Base-by-base conservation (phyloP, 1,284 basidiomycete species). In the Sanghuangporus sanghuang region DNA sequence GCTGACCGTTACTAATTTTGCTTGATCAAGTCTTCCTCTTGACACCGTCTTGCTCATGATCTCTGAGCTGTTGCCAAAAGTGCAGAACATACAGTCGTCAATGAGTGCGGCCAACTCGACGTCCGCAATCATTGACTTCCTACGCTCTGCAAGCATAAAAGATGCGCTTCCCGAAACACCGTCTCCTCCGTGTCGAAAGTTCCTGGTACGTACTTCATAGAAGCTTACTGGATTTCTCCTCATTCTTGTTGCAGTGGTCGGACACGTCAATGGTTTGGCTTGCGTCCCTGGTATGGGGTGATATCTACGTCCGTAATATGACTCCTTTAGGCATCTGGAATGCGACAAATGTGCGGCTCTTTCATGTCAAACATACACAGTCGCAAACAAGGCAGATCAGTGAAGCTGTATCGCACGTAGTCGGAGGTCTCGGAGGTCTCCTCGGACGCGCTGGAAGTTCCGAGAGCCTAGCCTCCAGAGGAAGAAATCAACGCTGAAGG, bases 231-330 rank as follows among this genome's bases (percentile, higher is more conserved):
- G 16, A 14, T 2, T 48, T 61, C 5, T 38, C 57, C 61, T 64
- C 16, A 58, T 63, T 7, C 14, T 36, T 57, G 35, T 39, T 48
- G 12, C 64, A 94, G 91, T 96, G 93, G 93, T 90, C 93, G 4
- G 89, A 93, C 67, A 89, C 92, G 3, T 94, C 92, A 3, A 81
- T 89, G 61, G 83, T 95, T 11, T 96, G 95, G 95, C 80, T 96
- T 54, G 92, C 93, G 8, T 93, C 90, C 0, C 76, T 96, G 59
- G 86, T 95, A 40, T 97, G 95, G 93, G 95, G 95, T 50, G 93
- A 95, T 72, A 85, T 95, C 23, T 97, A 95, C 71, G 89, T 97
- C n/a, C 87, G 87, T 46, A 89, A 87, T 7, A 88, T 95, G 83
- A 85, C 87, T 1, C 88, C 89, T 4, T 77, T 94, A 38, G 92